phyloP scores from a whole-genome alignment of 192 early-diverging fungal species.

The Coemansia sp. region DNA sequence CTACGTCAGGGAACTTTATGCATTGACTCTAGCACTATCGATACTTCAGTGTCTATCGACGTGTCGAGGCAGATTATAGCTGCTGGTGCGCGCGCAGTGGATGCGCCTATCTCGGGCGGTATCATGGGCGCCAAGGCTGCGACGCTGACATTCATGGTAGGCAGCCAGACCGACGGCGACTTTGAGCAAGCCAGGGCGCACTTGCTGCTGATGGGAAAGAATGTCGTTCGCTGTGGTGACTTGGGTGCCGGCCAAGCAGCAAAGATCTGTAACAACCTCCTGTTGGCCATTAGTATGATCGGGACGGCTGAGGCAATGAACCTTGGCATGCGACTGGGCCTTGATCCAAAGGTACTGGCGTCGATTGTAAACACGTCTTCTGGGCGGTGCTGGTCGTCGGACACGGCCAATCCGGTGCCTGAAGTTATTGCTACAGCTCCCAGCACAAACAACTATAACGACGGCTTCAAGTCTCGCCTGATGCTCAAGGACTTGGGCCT shows the following conservation, averaged over 20 bases:
- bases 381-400: conserved; percentile 92
- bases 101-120: conserved; percentile 97
- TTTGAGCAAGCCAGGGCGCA: conserved; percentile 69
- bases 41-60: conserved; percentile 73
- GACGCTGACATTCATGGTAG: conserved; percentile 97
- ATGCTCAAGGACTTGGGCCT: conserved; percentile 95
- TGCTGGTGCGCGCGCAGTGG: conserved; percentile 70
- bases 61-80: conserved; percentile 65
- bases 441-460: conserved; percentile 75
- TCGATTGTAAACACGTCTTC: conserved; percentile 87
- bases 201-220: conserved; percentile 82
- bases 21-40: conserved; percentile 94
- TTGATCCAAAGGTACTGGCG: conserved; percentile 84
- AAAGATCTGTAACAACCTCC: conserved; percentile 98
- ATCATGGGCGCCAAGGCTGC: conserved; percentile 85
- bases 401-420: conserved; percentile 90
- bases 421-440: conserved; percentile 81
- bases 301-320: conserved; percentile 92
- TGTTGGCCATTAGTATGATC: conserved; percentile 94
- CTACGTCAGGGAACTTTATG: conserved; percentile 60
- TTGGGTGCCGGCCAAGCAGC: conserved; percentile 88
- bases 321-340: conserved; percentile 83
- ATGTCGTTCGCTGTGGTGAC: conserved; percentile 83
- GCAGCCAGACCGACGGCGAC: conserved; percentile 59
- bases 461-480: conserved; percentile 86